Conservation (phyloP, 192 early-diverging fungal species). For the Backusella circina region DNA sequence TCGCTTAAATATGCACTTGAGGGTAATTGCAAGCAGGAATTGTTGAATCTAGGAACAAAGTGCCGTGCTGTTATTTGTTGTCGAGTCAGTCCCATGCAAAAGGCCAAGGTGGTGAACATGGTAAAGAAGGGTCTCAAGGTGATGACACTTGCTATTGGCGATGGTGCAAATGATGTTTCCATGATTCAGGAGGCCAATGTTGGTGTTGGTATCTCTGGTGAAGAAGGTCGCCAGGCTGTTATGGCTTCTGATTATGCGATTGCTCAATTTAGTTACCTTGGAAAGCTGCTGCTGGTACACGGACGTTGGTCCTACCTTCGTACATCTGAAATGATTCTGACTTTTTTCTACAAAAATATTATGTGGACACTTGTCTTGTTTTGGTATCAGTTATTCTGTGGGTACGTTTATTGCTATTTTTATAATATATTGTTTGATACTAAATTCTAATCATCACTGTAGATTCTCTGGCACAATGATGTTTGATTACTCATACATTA, state of each 20-base stretch:
- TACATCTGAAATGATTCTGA: conserved; percentile 57
- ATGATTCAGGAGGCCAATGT: conserved; percentile 84
- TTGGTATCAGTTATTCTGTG: conserved; percentile 80
- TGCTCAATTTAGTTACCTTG: conserved; percentile 65
- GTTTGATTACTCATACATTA: conserved; percentile 76
- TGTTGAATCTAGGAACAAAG: conserved; percentile 49
- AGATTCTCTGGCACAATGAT: conserved; percentile 69
- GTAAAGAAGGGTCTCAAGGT: conserved; percentile 61
- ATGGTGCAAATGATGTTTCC: conserved; percentile 81
- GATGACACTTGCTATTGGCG: conserved; percentile 74
- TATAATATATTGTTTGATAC: not conserved
- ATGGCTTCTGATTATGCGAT: conserved; percentile 77
- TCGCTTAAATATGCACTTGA: conserved; percentile 57
- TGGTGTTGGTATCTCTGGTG: conserved; percentile 71
- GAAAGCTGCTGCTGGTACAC: conserved; percentile 65
- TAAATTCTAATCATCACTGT: not conserved
- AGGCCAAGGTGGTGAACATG: conserved; percentile 68
- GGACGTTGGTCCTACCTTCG: conserved; percentile 64
- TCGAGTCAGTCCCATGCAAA: conserved; percentile 75
- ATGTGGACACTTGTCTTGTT: conserved; percentile 67
- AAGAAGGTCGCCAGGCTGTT: conserved; percentile 75
- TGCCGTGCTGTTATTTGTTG: conserved; percentile 73
- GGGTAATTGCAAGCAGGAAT: conserved; percentile 33
- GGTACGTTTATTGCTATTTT: conserved; percentile 39
- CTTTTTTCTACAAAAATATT: conserved; percentile 77